Percentiles rank a stretch among this genome's conserved stretches.
Evolutionary conservation across 1,284 basidiomycete genomes (phyloP).

Genomic region (Ganoderma lucidum): DNA sequence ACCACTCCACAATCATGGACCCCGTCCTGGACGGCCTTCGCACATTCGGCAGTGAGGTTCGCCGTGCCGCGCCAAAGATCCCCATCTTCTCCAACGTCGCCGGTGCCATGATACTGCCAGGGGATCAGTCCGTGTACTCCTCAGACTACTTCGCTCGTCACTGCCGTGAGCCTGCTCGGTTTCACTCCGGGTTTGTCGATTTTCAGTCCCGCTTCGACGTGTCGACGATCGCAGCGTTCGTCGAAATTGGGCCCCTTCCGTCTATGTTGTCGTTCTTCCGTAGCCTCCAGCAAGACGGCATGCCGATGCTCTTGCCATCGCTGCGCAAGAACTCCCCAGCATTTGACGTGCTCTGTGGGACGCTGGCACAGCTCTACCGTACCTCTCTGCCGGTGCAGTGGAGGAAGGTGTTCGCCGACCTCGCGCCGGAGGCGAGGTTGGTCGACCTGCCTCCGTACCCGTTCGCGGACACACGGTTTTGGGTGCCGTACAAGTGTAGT

Average conservation of each 20-base stretch:
- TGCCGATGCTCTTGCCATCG: conserved; percentile 54
- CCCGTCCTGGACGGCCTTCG: conserved; percentile 59
- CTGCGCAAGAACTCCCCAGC: conserved; percentile 54
- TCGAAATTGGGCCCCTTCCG: conserved; percentile 73
- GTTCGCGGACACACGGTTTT: conserved; percentile 62
- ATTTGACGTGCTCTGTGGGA: conserved; percentile 53
- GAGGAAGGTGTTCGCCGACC: conserved; percentile 60
- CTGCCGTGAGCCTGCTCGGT: conserved; percentile 66
- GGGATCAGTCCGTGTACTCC: conserved; percentile 57
- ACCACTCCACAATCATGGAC: conserved; percentile 69
- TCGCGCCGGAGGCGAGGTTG: conserved; percentile 47
- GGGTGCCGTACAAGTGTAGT: conserved; percentile 58
- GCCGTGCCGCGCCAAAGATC: conserved; percentile 55
- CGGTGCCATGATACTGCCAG: conserved; percentile 60
- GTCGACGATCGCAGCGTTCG: conserved; percentile 53
- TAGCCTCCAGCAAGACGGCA: conserved; percentile 18
- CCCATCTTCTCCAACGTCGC: conserved; percentile 67
- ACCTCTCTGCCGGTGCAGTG: conserved; percentile 54
- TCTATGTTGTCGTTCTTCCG: conserved; percentile 62
- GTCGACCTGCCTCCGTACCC: conserved; percentile 69
- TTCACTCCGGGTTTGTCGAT: conserved; percentile 56
- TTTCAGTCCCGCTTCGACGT: conserved; percentile 44
- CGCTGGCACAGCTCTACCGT: conserved; percentile 58
- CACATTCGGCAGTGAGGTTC: conserved; percentile 46
- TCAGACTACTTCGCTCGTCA: conserved; percentile 65